A percentile compares a stretch with the other conserved stretches of the same genome.
Conservation (phyloP, 2,329 filamentous ascomycete species). For the Fusarium citri region DNA sequence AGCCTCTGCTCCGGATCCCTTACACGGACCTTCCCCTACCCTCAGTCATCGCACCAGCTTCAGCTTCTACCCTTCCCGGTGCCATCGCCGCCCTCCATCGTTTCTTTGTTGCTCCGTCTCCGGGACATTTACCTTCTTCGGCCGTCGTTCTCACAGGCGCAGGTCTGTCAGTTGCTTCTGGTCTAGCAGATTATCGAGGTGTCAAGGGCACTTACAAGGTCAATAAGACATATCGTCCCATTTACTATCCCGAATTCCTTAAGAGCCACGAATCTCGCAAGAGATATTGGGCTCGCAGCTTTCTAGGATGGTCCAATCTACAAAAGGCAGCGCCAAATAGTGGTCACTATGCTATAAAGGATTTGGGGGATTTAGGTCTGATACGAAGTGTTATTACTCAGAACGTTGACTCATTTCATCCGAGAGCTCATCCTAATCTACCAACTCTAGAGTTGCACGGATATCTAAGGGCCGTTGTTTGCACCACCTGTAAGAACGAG, state of each 20-base stretch:
- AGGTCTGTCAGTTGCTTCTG: conserved; percentile 92
- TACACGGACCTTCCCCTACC: conserved; percentile 86
- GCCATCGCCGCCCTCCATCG: conserved; percentile 80
- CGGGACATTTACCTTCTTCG: conserved; percentile 59
- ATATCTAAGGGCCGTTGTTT: conserved; percentile 84
- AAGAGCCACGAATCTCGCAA: conserved; percentile 85
- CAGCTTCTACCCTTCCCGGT: conserved; percentile 75
- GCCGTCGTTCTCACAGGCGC: conserved; percentile 77
- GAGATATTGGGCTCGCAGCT: conserved; percentile 95
- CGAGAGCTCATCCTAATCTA: conserved; percentile 76
- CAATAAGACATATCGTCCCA: conserved; percentile 90
- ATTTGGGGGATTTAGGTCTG: conserved; percentile 77
- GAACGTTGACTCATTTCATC: conserved; percentile 97
- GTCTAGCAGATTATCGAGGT: conserved; percentile 92
- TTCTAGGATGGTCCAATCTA: conserved; percentile 89
- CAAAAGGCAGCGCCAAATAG: conserved; percentile 82
- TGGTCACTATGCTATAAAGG: conserved; percentile 80
- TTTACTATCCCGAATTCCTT: conserved; percentile 93
- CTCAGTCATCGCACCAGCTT: conserved; percentile 78
- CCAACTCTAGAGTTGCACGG: conserved; percentile 90
- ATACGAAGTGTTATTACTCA: conserved; percentile 87
- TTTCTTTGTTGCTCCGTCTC: conserved; percentile 76
- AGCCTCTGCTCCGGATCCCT: conserved; percentile 85
- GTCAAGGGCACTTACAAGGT: conserved; percentile 90
- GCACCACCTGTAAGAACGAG: conserved; percentile 80